Evolutionary conservation across 768 basidiomycete species (phyloP), one percentile per base, ranked within the genome.

Genomic region (Pulveroboletus frians): DNA sequence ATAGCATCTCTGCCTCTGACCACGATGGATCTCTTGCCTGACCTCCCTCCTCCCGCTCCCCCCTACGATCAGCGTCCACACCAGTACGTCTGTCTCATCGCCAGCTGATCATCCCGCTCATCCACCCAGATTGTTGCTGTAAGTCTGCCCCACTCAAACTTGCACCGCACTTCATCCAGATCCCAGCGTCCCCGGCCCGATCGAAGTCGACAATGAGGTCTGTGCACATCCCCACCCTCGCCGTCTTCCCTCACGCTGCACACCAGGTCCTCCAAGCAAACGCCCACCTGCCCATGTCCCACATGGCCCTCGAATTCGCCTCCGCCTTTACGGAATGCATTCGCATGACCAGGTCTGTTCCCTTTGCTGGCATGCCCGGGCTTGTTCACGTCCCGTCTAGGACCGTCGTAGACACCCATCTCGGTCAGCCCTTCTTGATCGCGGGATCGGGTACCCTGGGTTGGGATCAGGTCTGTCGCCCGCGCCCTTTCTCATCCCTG

Each of bases 391-490:
- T 10, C 39, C 7, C 11, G 10, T 45, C 36, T 54, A 85, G 88
- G 53, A 73, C 88, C 47, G 83, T 97, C 7, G 69, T 98, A 18
- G 84, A 82, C 63, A 85, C 95, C 27, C 77, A 81, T 47, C 71
- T 75, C 20, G 88, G 78, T 0, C 96, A 98, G 62, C 91, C 92
- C 0, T 92, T 99, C 76, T 71, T 99, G 59, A 87, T 98, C 53
- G 84, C 93, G 23, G 96, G 96, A 2, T 89, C 85, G 47, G 96
- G 96, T 14, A 98, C 96, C 2, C 76, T 99, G 30, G 96, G 96
- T 26, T 98, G 94, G 93, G 94, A 97, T 67, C 88, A 91, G 79
- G 88, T 78, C 38, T 55, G 77, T 26, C 17, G 5, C 17, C 37
- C 18, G 9, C 20, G 2, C 23, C 38, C 17, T 11, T 21, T 11